These are phyloP conservation scores for Ceratobasidium sp. DNA, from an alignment of 1,284 basidiomycete species.

Conservation along the genomic window DNA sequence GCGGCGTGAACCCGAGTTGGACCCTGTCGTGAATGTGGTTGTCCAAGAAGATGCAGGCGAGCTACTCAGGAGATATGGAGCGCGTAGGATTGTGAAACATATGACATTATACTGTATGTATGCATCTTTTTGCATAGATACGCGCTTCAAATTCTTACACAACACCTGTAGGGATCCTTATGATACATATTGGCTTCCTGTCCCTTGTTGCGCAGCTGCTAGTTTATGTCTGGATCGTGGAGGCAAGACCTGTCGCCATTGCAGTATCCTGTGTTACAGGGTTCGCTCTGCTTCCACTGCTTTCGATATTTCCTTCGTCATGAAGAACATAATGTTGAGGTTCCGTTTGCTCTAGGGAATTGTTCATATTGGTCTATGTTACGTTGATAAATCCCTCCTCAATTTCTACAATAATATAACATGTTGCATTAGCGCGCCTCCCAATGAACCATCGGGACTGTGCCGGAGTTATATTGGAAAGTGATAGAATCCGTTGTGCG, in stretches of 20 bases:
- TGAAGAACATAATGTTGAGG: too few relatives aligned
- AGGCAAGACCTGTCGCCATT: conserved; percentile 4
- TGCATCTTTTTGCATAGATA: not conserved
- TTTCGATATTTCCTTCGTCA: not conserved
- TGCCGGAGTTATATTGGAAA: too few relatives aligned
- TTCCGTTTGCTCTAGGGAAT: too few relatives aligned
- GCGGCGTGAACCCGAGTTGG: not conserved
- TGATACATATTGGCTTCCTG: not conserved
- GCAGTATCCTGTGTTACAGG: not conserved
- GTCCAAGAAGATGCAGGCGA: not conserved
- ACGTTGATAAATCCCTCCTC: too few relatives aligned
- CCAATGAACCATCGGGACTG: too few relatives aligned
- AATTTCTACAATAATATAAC: too few relatives aligned
- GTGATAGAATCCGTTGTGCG: too few relatives aligned
- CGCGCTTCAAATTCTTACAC: not conserved
- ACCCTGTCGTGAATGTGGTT: not conserved
- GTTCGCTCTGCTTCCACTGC: not conserved
- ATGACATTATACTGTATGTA: not conserved
- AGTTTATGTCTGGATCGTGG: not conserved
- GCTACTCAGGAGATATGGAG: not conserved
- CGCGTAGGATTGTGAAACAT: not conserved
- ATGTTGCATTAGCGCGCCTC: too few relatives aligned
- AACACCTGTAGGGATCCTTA: not conserved
- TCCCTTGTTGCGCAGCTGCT: not conserved
- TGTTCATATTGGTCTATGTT: too few relatives aligned